These are phyloP conservation scores for Alternaria sp. DNA, from an alignment of 2,329 filamentous ascomycete species.

Conservation along the genomic window DNA sequence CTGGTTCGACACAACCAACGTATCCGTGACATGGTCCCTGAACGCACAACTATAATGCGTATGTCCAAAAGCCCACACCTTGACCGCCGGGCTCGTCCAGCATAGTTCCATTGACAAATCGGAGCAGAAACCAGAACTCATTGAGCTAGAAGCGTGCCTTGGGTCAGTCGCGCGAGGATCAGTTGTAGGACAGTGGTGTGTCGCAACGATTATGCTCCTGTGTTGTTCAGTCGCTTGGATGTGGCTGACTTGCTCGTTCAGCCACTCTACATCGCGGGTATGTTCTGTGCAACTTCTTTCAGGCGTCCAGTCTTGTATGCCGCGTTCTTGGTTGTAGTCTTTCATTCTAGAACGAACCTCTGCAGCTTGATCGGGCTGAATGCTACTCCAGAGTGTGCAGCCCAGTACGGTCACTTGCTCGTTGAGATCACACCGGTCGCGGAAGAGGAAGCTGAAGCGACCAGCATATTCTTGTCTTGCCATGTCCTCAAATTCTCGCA, in stretches of 20 bases:
- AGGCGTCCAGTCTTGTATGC: conserved; percentile 28
- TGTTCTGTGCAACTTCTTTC: conserved; percentile 53
- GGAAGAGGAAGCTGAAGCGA: background rate
- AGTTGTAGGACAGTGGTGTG: conserved; percentile 55
- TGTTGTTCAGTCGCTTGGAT: conserved; percentile 28
- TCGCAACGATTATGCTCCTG: conserved; percentile 50
- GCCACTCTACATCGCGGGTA: conserved; percentile 54
- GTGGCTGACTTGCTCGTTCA: conserved; percentile 47
- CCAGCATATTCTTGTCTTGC: background rate
- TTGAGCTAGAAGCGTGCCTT: conserved; percentile 33
- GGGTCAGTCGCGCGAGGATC: conserved; percentile 50
- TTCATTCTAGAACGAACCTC: conserved; percentile 8
- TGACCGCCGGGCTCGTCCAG: conserved; percentile 48
- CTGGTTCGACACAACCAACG: too few species aligned
- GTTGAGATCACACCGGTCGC: background rate
- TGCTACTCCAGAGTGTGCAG: background rate
- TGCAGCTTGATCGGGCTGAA: background rate
- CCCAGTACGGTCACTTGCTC: background rate
- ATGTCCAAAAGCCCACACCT: conserved; percentile 60
- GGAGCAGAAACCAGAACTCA: conserved; percentile 53
- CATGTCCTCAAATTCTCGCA: background rate
- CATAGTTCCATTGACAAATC: conserved; percentile 51
- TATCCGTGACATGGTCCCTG: too few species aligned
- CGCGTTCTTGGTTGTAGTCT: background rate
- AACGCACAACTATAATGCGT: conserved; percentile 58